Conservation (phyloP, 805 yeast species). For the Nakazawaea populi region DNA sequence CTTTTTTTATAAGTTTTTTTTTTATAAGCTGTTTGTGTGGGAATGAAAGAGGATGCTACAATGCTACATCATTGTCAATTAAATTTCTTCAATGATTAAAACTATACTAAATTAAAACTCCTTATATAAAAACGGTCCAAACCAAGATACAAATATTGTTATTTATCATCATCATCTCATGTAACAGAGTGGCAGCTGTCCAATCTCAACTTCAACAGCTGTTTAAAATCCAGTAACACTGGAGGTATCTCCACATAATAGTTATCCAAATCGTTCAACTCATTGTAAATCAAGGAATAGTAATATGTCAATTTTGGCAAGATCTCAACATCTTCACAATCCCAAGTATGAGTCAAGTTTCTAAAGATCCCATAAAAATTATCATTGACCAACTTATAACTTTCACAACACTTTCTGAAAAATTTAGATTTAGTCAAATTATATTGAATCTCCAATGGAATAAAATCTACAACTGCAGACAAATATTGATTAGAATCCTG, state of each 20-base stretch:
- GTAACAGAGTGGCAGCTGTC: no score
- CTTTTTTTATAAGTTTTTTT: background rate
- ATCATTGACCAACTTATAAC: slow-evolving; percentile 25
- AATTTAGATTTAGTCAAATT: slow-evolving; percentile 18
- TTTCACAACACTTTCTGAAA: slow-evolving; percentile 26
- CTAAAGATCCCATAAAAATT: slow-evolving; percentile 30
- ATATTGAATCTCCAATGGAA: slow-evolving; percentile 14
- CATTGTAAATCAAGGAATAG: slow-evolving; percentile 22
- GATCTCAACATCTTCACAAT: slow-evolving; percentile 9
- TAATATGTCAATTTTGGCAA: slow-evolving; percentile 22
- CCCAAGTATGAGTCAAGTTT: slow-evolving; percentile 16
- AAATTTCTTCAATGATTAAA: no score
- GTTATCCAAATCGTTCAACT: slow-evolving; percentile 28
- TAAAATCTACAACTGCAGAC: slow-evolving; percentile 24
- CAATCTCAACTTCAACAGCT: background rate
- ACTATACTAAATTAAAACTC: background rate
- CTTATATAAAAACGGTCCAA: background rate
- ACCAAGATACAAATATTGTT: background rate
- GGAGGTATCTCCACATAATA: slow-evolving; percentile 27
- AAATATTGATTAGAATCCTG: slow-evolving; percentile 23
- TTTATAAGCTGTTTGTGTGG: background rate
- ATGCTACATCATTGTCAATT: no score
- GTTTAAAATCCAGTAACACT: slow-evolving; percentile 23
- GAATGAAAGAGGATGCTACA: no score
- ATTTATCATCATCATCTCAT: no score